Percentiles rank a stretch among this genome's conserved stretches.
Conservation (phyloP, 148 eudicot species). For the Rhododendron ferrugineum region DNA sequence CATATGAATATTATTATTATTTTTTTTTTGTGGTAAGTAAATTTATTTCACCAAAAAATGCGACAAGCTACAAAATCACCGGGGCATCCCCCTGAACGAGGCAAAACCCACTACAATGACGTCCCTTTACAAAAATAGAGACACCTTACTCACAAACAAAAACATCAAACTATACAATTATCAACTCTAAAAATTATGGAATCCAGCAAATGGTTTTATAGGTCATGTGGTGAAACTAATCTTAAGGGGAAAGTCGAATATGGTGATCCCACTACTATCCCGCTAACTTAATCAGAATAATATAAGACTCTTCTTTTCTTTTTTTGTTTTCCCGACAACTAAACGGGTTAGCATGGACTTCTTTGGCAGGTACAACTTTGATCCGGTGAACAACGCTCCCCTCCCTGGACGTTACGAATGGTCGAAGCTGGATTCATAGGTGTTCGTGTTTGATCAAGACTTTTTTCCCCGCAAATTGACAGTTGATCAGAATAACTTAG, state of each 20-base stretch:
- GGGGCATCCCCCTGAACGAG: no score
- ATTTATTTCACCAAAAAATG: no score
- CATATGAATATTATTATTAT: no score
- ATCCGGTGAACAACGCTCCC: conserved; percentile 42
- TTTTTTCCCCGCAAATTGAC: not conserved
- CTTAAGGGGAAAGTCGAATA: not conserved
- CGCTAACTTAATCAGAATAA: not conserved
- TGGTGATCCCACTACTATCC: not conserved
- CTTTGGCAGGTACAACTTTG: conserved; percentile 50
- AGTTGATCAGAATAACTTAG: conserved; percentile 6
- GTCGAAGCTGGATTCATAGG: conserved; percentile 28
- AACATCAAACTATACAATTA: no score
- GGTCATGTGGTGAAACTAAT: not conserved
- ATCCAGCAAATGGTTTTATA: not conserved
- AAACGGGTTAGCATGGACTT: not conserved
- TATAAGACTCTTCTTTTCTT: not conserved
- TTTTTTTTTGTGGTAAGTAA: not conserved
- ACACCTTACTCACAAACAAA: no score
- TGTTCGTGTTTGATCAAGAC: conserved; percentile 2
- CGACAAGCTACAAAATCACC: no score
- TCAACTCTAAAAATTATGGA: not conserved
- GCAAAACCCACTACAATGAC: no score
- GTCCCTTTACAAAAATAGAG: no score
- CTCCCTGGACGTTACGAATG: conserved; percentile 53
- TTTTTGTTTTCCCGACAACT: not conserved